Conservation (phyloP, 768 basidiomycete genomes). For the Auricularia auricula-judae region DNA sequence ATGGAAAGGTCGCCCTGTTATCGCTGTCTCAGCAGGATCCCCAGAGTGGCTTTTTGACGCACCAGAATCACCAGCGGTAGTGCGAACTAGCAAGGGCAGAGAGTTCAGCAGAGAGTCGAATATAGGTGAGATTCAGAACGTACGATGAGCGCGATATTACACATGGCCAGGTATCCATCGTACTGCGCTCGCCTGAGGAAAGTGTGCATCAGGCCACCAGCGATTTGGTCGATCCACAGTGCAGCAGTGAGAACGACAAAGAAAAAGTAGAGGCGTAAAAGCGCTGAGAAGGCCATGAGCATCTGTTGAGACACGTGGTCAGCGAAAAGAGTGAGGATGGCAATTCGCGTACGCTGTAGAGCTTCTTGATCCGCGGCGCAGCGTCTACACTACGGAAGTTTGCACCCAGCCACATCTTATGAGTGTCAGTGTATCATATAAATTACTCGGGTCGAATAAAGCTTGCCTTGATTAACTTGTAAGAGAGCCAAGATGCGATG, state of each 20-base stretch:
- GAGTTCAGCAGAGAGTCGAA: background rate
- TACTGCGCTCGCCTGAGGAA: background rate
- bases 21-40: background rate
- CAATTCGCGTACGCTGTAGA: slow-evolving; percentile 32
- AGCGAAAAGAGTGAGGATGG: background rate
- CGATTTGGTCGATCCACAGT: slow-evolving; percentile 36
- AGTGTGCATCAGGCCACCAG: background rate
- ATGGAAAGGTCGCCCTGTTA: background rate
- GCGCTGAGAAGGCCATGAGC: slow-evolving; percentile 37
- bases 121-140: background rate
- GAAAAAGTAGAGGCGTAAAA: slow-evolving; percentile 37
- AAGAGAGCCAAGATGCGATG: slow-evolving; percentile 17
- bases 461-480: background rate
- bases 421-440: slow-evolving; percentile 28
- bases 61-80: background rate
- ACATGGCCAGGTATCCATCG: background rate
- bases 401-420: background rate
- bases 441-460: background rate
- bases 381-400: slow-evolving; percentile 38
- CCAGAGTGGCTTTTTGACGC: background rate
- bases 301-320: slow-evolving; percentile 21
- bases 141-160: background rate
- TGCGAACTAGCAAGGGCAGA: background rate
- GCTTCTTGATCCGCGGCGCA: slow-evolving; percentile 29
- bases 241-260: slow-evolving; percentile 35